Percentiles rank a stretch among this genome's conserved stretches.
These are phyloP conservation scores for Starmerella floris DNA, from an alignment of 805 yeast genomes.

Conservation along the genomic window DNA sequence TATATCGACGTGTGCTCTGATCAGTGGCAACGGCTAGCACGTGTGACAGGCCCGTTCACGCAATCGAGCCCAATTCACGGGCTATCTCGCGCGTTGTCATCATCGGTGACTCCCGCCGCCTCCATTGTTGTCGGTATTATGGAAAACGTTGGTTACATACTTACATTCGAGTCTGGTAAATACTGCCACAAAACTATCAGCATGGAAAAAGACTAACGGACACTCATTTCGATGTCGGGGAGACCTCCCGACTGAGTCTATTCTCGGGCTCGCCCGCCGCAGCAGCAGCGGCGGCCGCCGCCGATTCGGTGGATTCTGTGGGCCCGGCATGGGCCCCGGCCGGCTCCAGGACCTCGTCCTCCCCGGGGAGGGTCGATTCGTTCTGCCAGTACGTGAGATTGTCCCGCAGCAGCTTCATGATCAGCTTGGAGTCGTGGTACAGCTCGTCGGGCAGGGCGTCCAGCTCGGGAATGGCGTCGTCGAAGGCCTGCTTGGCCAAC, in stretches of 20 bases:
- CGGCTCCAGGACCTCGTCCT: neutral
- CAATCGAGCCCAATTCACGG: too few relatives aligned
- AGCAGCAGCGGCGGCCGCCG: neutral
- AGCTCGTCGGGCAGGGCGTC: slow-evolving; percentile 96
- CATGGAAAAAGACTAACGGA: too few relatives aligned
- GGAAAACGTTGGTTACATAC: too few relatives aligned
- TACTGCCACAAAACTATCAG: too few relatives aligned
- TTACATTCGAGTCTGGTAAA: too few relatives aligned
- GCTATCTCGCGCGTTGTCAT: too few relatives aligned
- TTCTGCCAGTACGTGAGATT: slow-evolving; percentile 96
- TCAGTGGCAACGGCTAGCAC: too few relatives aligned
- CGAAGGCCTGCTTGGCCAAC: slow-evolving; percentile 97
- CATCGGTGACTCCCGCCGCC: too few relatives aligned
- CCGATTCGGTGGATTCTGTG: neutral
- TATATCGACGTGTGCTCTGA: too few relatives aligned
- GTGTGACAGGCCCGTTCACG: too few relatives aligned
- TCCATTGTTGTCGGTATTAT: too few relatives aligned
- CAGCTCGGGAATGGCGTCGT: slow-evolving; percentile 97
- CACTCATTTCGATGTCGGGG: neutral
- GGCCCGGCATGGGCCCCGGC: neutral
- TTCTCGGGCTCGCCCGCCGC: neutral
- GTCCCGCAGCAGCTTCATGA: slow-evolving; percentile 97
- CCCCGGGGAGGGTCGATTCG: slow-evolving; percentile 30
- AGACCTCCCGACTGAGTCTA: neutral
- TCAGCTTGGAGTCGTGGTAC: slow-evolving; percentile 94